Evolutionary conservation across 768 basidiomycete species (phyloP), one percentile per base, ranked within the genome.

Genomic region (Sarcodon sp.): DNA sequence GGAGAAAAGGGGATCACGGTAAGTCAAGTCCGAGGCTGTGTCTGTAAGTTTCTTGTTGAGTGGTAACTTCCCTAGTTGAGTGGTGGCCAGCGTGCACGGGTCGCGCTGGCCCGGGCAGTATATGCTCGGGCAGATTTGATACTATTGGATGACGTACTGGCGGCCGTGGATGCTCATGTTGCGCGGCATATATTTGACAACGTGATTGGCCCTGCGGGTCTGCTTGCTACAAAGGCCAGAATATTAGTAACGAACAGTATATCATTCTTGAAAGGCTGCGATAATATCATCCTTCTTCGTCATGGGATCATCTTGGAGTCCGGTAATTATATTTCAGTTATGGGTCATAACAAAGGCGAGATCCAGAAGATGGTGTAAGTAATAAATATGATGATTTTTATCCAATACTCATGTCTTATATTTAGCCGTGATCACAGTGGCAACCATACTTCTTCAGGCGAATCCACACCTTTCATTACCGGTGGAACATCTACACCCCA

Each of bases 81-180:
- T 54, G 88, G 90, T 35, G 90, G 90, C 0, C 87, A 92, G 60
- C 77, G 85, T 12, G 87, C 89, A 46, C 79, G 89, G 31, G 72
- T 93, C 6, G 76, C 84, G 11, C 69, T 96, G 7, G 94, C 94
- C 6, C 71, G 92, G 32, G 89, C 88, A 2, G 86, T 94, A 0
- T 97, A 97, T 63, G 81, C 90, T 3, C 75, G 92, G 41, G 90
- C 92, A 1, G 93, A 98, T 61, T 61, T 96, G 76, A 90, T 55
- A 57, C 79, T 63, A 5, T 12, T 27, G 5, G 94, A 97, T 55
- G 93, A 98, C 52, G 90, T 90, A 37, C 72, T 97, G 33, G 83
- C 87, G 27, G 84, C 84, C 12, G 80, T 88, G 5, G 87, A 88
- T 55, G 78, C 83, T n/a, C 87, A 90, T 61, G 88, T 90, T 35